Conservation (phyloP, 306 rosid genomes). For the Cercis canadensis region DNA sequence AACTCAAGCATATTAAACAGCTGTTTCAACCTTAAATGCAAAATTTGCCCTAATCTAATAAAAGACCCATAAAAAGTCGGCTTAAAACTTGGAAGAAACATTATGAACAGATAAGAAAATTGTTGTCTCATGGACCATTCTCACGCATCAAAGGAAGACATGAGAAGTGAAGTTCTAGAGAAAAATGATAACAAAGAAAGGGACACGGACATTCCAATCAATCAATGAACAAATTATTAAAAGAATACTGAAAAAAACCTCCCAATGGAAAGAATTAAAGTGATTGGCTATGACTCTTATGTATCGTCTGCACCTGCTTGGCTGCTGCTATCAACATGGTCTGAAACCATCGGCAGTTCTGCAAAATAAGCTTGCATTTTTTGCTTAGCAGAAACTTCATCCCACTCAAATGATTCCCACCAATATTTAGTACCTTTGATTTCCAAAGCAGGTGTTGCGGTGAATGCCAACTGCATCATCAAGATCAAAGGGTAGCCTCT, state of each 20-base stretch:
- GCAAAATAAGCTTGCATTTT: neutral
- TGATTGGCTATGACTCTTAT: too few relatives aligned
- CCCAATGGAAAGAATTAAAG: too few relatives aligned
- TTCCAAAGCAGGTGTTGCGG: slow-evolving; percentile 8
- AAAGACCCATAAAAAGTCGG: slow-evolving; percentile 52
- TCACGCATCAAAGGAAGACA: too few relatives aligned
- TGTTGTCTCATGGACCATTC: slow-evolving; percentile 51
- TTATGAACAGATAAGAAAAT: slow-evolving; percentile 49
- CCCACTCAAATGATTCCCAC: slow-evolving; percentile 34
- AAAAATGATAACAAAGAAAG: too few relatives aligned
- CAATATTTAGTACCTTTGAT: slow-evolving; percentile 30
- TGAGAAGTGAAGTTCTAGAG: too few relatives aligned
- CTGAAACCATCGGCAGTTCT: neutral
- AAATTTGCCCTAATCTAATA: slow-evolving; percentile 51
- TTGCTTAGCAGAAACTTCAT: neutral
- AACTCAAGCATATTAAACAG: slow-evolving; percentile 49
- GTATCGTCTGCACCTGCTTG: neutral
- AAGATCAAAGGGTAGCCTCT: slow-evolving; percentile 32
- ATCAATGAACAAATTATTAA: too few relatives aligned
- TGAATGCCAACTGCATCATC: neutral
- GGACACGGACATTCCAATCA: too few relatives aligned
- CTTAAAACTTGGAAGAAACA: slow-evolving; percentile 66
- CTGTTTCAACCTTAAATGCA: slow-evolving; percentile 51
- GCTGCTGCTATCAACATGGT: slow-evolving; percentile 2
- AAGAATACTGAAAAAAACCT: too few relatives aligned